These are phyloP conservation scores for Orbilia oligospora DNA, from an alignment of 2,329 filamentous ascomycete species.

Conservation along the genomic window DNA sequence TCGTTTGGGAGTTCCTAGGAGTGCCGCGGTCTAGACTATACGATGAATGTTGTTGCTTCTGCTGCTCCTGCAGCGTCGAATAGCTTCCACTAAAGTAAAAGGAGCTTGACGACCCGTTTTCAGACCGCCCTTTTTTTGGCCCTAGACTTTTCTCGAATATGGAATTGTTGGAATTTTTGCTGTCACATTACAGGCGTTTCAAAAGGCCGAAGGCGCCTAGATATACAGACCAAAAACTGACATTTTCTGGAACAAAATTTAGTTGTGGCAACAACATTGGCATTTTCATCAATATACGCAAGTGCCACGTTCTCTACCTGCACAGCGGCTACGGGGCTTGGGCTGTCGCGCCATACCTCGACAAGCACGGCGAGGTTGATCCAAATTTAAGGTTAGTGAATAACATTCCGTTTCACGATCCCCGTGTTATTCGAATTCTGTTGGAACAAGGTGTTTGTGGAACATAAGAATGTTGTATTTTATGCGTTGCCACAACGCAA, in stretches of 20 bases:
- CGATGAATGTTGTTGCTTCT: neutral
- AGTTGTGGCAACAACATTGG: conserved; percentile 92
- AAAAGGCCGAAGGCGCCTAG: no score
- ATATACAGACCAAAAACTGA: no score
- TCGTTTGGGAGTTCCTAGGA: neutral
- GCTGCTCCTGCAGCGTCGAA: neutral
- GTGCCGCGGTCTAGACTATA: neutral
- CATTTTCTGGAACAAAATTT: conserved; percentile 24
- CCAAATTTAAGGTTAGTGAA: conserved; percentile 75
- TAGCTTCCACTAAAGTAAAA: neutral
- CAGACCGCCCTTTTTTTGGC: neutral
- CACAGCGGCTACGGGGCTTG: conserved; percentile 87
- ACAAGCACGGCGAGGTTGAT: conserved; percentile 95
- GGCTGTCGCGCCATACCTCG: conserved; percentile 90
- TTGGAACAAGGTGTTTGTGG: no score
- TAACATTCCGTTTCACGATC: neutral
- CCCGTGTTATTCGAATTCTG: neutral
- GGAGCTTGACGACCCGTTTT: neutral
- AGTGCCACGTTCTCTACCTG: conserved; percentile 91
- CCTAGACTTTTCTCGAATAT: neutral
- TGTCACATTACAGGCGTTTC: neutral
- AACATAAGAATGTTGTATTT: conserved; percentile 33
- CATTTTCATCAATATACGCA: conserved; percentile 96
- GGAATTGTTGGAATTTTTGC: neutral
- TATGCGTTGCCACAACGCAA: conserved; percentile 11